Evolutionary conservation across 2,329 filamentous ascomycete genomes (phyloP).

Genomic region (Dothideomycetidae sp.): DNA sequence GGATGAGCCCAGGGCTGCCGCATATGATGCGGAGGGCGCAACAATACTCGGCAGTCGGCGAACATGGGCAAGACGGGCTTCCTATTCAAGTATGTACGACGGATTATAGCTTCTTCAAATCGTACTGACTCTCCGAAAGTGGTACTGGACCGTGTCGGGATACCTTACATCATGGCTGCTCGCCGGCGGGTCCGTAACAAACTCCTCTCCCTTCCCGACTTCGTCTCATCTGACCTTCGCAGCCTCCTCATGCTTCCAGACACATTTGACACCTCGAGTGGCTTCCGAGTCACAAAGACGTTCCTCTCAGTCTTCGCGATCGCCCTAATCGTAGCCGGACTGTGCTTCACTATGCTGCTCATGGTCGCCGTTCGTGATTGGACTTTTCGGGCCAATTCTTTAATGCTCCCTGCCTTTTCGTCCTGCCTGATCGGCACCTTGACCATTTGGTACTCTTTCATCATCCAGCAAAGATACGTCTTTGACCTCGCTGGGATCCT

Average conservation of each 20-base stretch:
- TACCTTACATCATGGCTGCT: constrained; percentile 33
- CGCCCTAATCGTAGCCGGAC: constrained; percentile 33
- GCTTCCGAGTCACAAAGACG: constrained; percentile 27
- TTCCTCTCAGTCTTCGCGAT: constrained; percentile 33
- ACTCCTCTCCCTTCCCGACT: constrained; percentile 12
- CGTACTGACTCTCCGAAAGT: constrained; percentile 18
- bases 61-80: constrained; percentile 6
- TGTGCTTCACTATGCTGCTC: constrained; percentile 34
- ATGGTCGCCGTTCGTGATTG: constrained; percentile 33
- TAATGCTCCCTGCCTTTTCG: constrained; percentile 32
- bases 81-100: constrained; percentile 1
- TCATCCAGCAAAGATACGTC: constrained; percentile 26
- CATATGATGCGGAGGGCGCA: constrained; percentile 17
- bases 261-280: constrained; percentile 28
- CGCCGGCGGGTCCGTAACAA: constrained; percentile 31
- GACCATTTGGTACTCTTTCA: constrained; percentile 35
- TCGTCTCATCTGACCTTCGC: constrained; percentile 12
- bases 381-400: constrained; percentile 33
- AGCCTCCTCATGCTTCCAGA: constrained; percentile 37
- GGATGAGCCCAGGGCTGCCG: constrained; percentile 7
- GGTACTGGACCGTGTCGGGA: constrained; percentile 36
- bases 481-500: constrained; percentile 33
- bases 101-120: not conserved
- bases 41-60: constrained; percentile 14
- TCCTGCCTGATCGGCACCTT: constrained; percentile 34